Evolutionary conservation across 164 flowering plant genomes (phyloP).

Genomic region (Stephania cephalantha): DNA sequence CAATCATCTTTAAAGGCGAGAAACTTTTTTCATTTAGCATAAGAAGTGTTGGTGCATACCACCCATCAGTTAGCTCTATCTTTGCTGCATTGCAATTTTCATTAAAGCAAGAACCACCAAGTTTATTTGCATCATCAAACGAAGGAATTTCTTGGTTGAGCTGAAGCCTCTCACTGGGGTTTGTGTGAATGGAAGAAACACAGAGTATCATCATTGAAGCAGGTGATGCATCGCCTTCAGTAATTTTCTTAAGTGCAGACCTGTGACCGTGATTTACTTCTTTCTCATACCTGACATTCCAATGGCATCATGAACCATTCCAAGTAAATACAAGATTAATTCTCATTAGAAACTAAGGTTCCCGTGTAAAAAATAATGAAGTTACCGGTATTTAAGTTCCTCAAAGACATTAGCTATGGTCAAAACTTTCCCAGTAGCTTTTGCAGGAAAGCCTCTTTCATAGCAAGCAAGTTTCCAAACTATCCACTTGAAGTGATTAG

Average conservation of each 20-base stretch:
- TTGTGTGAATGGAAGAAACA: conserved; percentile 54
- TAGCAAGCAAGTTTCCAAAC: conserved; percentile 95
- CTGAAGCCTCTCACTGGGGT: conserved; percentile 11
- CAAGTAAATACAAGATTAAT: neutral
- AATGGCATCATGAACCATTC: conserved; percentile 8
- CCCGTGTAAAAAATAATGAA: conserved; percentile 2
- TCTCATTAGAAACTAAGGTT: neutral
- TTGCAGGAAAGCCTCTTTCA: conserved; percentile 63
- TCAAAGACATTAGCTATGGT: conserved; percentile 77
- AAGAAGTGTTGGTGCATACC: conserved; percentile 46
- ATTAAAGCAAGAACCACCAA: conserved; percentile 14
- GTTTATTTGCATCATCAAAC: conserved; percentile 14
- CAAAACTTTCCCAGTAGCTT: conserved; percentile 47
- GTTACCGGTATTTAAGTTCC: conserved; percentile 84
- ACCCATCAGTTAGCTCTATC: conserved; percentile 93
- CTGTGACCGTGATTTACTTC: conserved; percentile 92
- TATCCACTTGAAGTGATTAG: conserved; percentile 95
- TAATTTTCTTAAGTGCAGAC: conserved; percentile 79
- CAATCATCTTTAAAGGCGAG: conserved; percentile 9
- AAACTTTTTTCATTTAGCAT: neutral
- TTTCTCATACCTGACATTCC: conserved; percentile 69
- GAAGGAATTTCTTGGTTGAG: conserved; percentile 8
- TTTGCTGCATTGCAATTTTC: conserved; percentile 25
- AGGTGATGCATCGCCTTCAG: conserved; percentile 82
- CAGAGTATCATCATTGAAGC: conserved; percentile 73